Evolutionary conservation across 371 early-diverging fungal species (phyloP).

Genomic region (Mortierella sp.): DNA sequence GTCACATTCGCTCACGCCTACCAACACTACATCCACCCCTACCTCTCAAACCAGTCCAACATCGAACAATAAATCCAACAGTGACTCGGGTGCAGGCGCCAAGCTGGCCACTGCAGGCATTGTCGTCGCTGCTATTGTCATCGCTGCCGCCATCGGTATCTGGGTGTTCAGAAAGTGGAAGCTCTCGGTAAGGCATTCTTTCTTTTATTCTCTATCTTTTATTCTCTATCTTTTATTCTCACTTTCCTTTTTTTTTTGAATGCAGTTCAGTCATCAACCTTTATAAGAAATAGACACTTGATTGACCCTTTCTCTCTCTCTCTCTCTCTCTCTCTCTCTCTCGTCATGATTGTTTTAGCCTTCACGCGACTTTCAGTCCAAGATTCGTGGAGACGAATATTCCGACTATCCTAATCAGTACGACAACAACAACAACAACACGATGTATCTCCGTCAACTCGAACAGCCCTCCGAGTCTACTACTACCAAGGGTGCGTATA

Average conservation of each 20-base stretch:
- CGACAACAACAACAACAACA: slow-evolving; percentile 28
- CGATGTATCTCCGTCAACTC: slow-evolving; percentile 31
- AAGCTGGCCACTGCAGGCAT: slow-evolving; percentile 48
- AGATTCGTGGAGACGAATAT: slow-evolving; percentile 53
- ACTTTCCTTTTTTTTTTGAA: too few species aligned
- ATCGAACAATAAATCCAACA: background rate
- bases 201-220: background rate
- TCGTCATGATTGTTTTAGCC: slow-evolving; percentile 40
- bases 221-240: background rate
- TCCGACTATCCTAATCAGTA: slow-evolving; percentile 40
- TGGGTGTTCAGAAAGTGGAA: slow-evolving; percentile 63
- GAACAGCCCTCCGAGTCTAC: slow-evolving; percentile 32
- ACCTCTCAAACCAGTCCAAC: slow-evolving; percentile 13
- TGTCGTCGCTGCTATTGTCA: slow-evolving; percentile 41
- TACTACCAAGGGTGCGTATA: slow-evolving; percentile 28
- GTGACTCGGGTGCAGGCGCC: background rate
- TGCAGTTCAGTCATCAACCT: too few species aligned
- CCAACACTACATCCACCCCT: background rate
- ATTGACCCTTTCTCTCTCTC: too few species aligned
- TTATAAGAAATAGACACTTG: too few species aligned
- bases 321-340: background rate
- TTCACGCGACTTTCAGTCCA: slow-evolving; percentile 52
- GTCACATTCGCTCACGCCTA: background rate
- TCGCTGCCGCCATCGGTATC: slow-evolving; percentile 57
- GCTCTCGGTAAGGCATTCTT: slow-evolving; percentile 47